Base-by-base conservation (phyloP, 176 grass and related monocot species). In the Cenchrus purpureus region DNA sequence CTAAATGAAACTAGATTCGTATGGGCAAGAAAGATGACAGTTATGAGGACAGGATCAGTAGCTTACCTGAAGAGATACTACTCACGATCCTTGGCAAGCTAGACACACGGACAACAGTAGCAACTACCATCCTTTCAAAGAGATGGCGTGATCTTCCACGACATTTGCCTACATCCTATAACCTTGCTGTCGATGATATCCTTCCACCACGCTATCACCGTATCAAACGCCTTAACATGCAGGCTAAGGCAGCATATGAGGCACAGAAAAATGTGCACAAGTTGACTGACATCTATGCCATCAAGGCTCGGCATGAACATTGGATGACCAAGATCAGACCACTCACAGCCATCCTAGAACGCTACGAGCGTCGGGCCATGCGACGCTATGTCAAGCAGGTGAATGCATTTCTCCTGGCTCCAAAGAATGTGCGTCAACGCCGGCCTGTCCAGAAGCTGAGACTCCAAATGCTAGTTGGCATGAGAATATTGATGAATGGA, bases 71-170 rank as follows among this genome's bases (percentile, higher is more conserved):
- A 0, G 84, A 86, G 56, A 53, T 80, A 14, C 77, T 80, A 11
- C 43, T 65, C 76, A 12, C 54, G 46, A 80, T 80, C 13, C 1
- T 73, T 44, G 67, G 17, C 19, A 80, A 86, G 68, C 57, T 86
- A 8, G 84, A 65, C 14, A 5, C 45, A 6, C 13, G 20, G 9
- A 29, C 76, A 72, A 54, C 56, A 64, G 19, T 73, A 13, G 53
- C 68, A 25, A 80, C 68, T 29, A 65, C 5, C 51, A 31, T 65
- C 66, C 84, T 86, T 44, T 74, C 77, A 0, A 80, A 82, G 63
- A 12, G 19, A 59, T 82, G 71, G 86, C 79, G 20, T 6, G 16
- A 49, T 76, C 86, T 82, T 76, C 86, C 86, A 69, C 28, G 71
- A 13, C 29, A 10, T 14, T 3, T 8, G 1, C 29, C 65, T 42